Evolutionary conservation across 2,329 filamentous ascomycete species (phyloP).

Genomic region (Epichloe aotearoae): DNA sequence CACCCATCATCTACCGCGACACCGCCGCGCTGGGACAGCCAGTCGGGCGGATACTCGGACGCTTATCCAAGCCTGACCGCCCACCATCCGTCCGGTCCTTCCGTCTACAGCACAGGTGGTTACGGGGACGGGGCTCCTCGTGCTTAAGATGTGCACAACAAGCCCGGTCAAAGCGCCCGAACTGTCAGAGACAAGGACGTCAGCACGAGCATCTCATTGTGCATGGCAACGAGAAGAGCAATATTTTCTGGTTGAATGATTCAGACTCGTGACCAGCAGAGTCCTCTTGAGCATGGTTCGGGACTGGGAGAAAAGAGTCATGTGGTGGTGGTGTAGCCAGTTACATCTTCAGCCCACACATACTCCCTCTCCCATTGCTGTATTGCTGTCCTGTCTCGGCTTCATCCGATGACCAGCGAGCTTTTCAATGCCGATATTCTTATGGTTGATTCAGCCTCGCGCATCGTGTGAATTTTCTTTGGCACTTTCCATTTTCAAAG

Average conservation of each 20-base stretch:
- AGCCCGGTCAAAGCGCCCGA: too few relatives aligned
- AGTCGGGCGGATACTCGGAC: slow-evolving; percentile 25
- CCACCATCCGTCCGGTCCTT: slow-evolving; percentile 20
- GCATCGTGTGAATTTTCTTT: not conserved
- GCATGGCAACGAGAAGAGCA: too few relatives aligned
- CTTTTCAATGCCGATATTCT: not conserved
- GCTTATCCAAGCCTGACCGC: slow-evolving; percentile 25
- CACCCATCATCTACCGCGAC: slow-evolving; percentile 23
- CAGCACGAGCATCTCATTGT: too few relatives aligned
- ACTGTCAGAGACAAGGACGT: too few relatives aligned
- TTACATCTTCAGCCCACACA: too few relatives aligned
- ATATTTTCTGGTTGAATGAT: too few relatives aligned
- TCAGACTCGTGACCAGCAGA: too few relatives aligned
- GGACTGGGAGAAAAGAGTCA: not conserved
- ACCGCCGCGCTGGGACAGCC: slow-evolving; percentile 28
- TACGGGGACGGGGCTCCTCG: slow-evolving; percentile 30
- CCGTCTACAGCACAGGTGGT: slow-evolving; percentile 28
- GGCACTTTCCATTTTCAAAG: not conserved
- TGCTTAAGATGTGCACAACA: slow-evolving; percentile 16
- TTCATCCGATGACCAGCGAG: too few relatives aligned
- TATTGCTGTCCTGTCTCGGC: too few relatives aligned
- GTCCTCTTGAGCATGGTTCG: not conserved
- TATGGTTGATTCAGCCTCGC: not conserved
- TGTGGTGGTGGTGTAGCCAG: too few relatives aligned
- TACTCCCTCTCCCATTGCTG: too few relatives aligned